A percentile compares a stretch with the other conserved stretches of the same genome.
Evolutionary conservation across 2,329 filamentous ascomycete species (phyloP).

Genomic region (Biscogniauxia marginata): DNA sequence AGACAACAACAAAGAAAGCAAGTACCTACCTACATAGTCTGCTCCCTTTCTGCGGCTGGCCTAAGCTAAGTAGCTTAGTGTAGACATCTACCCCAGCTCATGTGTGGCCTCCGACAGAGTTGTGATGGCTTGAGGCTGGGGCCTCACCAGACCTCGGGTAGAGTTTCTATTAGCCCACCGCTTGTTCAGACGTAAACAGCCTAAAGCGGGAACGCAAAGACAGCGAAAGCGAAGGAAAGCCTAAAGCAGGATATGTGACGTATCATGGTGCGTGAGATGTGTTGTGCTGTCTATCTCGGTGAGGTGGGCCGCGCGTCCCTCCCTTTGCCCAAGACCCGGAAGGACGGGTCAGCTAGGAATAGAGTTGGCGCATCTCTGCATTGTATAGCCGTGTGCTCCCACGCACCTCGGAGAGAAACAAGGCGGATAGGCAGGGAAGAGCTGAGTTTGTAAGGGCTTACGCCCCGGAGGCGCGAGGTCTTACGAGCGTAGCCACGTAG

Average conservation of each 20-base stretch:
- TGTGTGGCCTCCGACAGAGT: not conserved
- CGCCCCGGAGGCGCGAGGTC: not conserved
- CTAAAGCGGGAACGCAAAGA: not conserved
- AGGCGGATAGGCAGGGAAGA: not conserved
- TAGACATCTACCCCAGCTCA: not conserved
- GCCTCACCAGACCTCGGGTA: conserved; percentile 1
- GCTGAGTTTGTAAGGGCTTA: not conserved
- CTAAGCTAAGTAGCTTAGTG: not conserved
- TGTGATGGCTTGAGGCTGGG: not conserved
- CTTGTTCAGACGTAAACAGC: not conserved
- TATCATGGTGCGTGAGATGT: not conserved
- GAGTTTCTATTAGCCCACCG: not conserved
- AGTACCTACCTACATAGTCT: not conserved
- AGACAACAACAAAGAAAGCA: not conserved
- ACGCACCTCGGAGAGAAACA: not conserved
- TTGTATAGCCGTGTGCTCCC: not conserved
- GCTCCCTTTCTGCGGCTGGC: not conserved
- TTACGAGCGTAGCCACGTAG: not conserved
- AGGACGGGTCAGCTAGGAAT: not conserved
- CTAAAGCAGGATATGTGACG: not conserved
- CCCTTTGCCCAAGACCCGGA: not conserved
- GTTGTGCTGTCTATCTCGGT: not conserved
- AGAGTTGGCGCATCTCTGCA: not conserved
- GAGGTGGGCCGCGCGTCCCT: not conserved
- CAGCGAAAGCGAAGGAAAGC: not conserved